Base-by-base conservation (phyloP, 2,329 filamentous ascomycete species). In the Botrytis hyacinthi region DNA sequence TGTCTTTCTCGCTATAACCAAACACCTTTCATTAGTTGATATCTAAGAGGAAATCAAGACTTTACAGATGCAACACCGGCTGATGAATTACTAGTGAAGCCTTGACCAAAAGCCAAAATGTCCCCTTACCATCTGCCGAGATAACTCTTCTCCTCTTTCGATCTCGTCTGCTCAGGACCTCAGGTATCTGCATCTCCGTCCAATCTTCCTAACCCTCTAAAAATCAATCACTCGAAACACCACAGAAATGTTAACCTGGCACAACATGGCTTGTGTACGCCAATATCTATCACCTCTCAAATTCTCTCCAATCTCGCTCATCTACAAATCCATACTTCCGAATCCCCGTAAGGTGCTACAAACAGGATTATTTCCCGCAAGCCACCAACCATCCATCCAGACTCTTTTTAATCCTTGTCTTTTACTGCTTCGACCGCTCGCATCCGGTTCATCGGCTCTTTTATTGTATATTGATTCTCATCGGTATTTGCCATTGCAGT, bases 281-380 rank as follows among this genome's bases (percentile, higher is more conserved):
- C n/a, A 57, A 68, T 57, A 68, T 68, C 48, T 68, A 42, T 68
- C 66, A 68, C 35, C 35, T 68, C 35, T 68, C 48, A 22, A 68
- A 57, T 57, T 68, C 35, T 57, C 48, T 42, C 26, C 66, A 40
- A 57, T 68, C 48, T 68, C 35, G 26, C 48, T 57, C 48, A 68
- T 68, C 48, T 68, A 42, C 65, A 57, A 42, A 68, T 68, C 48
- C 35, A 40, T 40, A 54, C 5, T 9, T 37, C 48, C 37, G 48
- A 42, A 57, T 68, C 48, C 48, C 48, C n/a, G 66, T 20, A 16
- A 42, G 0, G 18, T 68, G 35, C 66, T 22, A 42, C 16, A 57
- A 68, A 57, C 48, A 42, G 66, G n/a, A 42, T 32, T 57, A 32
- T 42, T 68, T 57, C 9, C 48, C 48, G 35, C n/a, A 29, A 42